Conservation (phyloP, 768 basidiomycete species). For the Xerocomellus chrysenteron region DNA sequence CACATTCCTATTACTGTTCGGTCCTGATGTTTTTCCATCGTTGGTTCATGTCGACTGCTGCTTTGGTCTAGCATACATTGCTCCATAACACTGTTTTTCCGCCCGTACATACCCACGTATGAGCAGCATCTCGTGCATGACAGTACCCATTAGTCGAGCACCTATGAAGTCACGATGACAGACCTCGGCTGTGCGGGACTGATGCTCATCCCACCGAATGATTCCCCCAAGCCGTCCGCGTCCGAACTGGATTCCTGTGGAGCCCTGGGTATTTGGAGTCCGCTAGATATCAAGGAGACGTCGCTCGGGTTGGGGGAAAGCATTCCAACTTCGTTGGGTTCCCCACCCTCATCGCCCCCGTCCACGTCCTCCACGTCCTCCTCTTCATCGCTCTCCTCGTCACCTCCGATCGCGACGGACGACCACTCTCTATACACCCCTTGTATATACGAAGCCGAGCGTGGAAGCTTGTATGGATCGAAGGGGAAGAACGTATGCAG, state of each 20-base stretch:
- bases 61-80: neutral
- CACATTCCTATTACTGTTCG: constrained; percentile 15
- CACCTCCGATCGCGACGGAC: constrained; percentile 67
- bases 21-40: constrained; percentile 10
- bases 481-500: constrained; percentile 97
- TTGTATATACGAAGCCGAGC: constrained; percentile 74
- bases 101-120: too few relatives aligned
- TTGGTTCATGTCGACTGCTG: neutral
- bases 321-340: neutral
- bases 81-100: neutral
- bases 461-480: constrained; percentile 90
- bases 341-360: constrained; percentile 23
- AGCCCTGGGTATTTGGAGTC: constrained; percentile 24
- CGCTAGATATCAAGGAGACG: neutral
- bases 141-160: too few relatives aligned
- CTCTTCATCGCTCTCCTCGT: constrained; percentile 70
- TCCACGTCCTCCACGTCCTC: constrained; percentile 46
- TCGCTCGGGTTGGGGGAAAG: constrained; percentile 6
- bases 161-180: constrained; percentile 14
- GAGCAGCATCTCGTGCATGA: too few relatives aligned
- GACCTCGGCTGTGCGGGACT: constrained; percentile 52
- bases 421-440: constrained; percentile 90
- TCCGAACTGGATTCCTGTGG: constrained; percentile 29
- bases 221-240: constrained; percentile 58
- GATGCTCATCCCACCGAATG: constrained; percentile 82